A percentile compares a stretch with the other conserved stretches of the same genome.
Evolutionary conservation across 2,329 filamentous ascomycete species (phyloP).

Genomic region (Alternaria sp.): DNA sequence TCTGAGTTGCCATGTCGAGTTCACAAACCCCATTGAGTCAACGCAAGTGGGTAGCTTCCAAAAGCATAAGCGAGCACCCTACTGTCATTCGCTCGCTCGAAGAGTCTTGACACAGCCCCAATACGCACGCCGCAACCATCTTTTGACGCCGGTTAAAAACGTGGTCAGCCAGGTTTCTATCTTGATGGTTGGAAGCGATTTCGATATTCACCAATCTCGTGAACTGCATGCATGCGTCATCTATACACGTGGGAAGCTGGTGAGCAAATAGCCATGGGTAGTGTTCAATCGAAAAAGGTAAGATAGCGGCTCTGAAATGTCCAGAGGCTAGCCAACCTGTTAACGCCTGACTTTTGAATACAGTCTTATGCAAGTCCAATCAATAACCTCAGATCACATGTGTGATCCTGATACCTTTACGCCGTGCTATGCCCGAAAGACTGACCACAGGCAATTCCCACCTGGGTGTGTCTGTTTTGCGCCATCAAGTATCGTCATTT

Average conservation of each 20-base stretch:
- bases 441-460: neutral
- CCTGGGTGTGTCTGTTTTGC: neutral
- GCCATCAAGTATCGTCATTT: neutral
- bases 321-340: neutral
- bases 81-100: neutral
- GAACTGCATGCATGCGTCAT: neutral
- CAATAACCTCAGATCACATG: neutral
- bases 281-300: neutral
- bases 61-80: neutral
- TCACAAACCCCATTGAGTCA: neutral
- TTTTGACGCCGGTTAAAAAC: neutral
- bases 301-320: neutral
- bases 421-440: neutral
- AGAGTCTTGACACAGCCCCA: neutral
- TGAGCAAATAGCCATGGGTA: neutral
- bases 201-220: neutral
- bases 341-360: neutral
- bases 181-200: neutral
- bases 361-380: neutral
- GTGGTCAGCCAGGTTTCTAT: constrained; percentile 2
- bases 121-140: neutral
- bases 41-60: neutral
- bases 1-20: neutral
- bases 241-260: neutral
- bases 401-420: neutral